Evolutionary conservation across 2,329 filamentous ascomycete species (phyloP).

Genomic region (Paracamarosporium sp.): DNA sequence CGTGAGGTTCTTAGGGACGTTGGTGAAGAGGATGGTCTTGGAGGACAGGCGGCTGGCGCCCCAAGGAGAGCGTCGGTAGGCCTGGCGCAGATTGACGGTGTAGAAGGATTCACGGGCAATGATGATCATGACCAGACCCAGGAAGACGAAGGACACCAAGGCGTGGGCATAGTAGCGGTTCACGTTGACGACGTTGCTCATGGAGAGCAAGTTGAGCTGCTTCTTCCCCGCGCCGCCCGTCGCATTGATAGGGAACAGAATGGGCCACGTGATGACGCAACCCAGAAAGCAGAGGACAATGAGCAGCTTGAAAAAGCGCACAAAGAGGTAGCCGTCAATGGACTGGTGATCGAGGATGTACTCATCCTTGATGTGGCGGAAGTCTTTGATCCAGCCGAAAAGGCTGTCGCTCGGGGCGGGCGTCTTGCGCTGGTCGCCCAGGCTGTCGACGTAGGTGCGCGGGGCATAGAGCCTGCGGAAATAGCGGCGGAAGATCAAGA

Average conservation of each 20-base stretch:
- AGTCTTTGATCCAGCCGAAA: constrained; percentile 62
- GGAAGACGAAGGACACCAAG: constrained; percentile 51
- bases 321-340: constrained; percentile 57
- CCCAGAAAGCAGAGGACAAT: constrained; percentile 52
- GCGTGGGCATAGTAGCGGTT: constrained; percentile 55
- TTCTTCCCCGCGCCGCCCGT: constrained; percentile 44
- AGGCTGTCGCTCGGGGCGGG: constrained; percentile 54
- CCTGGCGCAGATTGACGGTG: constrained; percentile 57
- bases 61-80: constrained; percentile 53
- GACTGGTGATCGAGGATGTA: constrained; percentile 57
- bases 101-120: constrained; percentile 56
- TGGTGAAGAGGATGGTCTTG: constrained; percentile 56
- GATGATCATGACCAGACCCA: constrained; percentile 51
- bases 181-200: constrained; percentile 44
- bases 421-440: constrained; percentile 53
- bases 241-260: constrained; percentile 56
- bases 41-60: constrained; percentile 54
- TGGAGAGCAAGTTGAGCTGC: constrained; percentile 48
- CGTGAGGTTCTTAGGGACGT: constrained; percentile 51
- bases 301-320: constrained; percentile 55
- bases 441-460: constrained; percentile 54
- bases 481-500: constrained; percentile 51
- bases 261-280: constrained; percentile 52
- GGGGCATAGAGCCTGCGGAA: constrained; percentile 55
- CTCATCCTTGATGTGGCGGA: constrained; percentile 50